Conservation (phyloP, 345 rosid genomes). For the Geranium brycei region DNA sequence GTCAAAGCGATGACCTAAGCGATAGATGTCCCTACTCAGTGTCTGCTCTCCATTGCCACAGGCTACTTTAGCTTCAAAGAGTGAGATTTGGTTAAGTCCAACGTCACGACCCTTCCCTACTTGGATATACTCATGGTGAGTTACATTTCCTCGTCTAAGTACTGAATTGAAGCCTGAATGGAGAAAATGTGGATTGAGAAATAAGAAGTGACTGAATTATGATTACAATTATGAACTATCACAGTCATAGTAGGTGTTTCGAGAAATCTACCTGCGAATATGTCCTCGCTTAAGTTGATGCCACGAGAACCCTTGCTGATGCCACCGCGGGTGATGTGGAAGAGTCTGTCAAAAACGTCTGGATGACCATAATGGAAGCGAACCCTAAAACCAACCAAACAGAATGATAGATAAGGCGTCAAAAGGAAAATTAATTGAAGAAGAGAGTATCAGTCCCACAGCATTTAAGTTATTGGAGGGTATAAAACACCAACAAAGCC, state of each 20-base stretch:
- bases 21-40: slow-evolving; percentile 83
- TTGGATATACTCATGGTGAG: slow-evolving; percentile 99
- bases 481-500: too few relatives aligned
- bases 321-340: slow-evolving; percentile 94
- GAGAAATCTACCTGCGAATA: slow-evolving; percentile 68
- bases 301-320: slow-evolving; percentile 94
- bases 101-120: slow-evolving; percentile 99
- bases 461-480: too few relatives aligned
- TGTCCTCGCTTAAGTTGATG: slow-evolving; percentile 93
- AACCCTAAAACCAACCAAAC: slow-evolving; percentile 34
- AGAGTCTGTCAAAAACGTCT: slow-evolving; percentile 86
- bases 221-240: background rate
- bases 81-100: slow-evolving; percentile 90
- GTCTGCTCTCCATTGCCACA: slow-evolving; percentile 96
- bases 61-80: slow-evolving; percentile 96
- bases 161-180: slow-evolving; percentile 82
- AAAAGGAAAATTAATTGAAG: background rate
- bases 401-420: too few relatives aligned
- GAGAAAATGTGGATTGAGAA: slow-evolving; percentile 4
- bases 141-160: slow-evolving; percentile 77
- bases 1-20: slow-evolving; percentile 93
- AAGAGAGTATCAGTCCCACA: too few relatives aligned
- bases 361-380: slow-evolving; percentile 98
- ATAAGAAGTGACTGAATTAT: background rate
- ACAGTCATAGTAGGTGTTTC: background rate